These are phyloP conservation scores for Solanum sparsipilum DNA, from an alignment of 257 asterid genomes.

Conservation along the genomic window DNA sequence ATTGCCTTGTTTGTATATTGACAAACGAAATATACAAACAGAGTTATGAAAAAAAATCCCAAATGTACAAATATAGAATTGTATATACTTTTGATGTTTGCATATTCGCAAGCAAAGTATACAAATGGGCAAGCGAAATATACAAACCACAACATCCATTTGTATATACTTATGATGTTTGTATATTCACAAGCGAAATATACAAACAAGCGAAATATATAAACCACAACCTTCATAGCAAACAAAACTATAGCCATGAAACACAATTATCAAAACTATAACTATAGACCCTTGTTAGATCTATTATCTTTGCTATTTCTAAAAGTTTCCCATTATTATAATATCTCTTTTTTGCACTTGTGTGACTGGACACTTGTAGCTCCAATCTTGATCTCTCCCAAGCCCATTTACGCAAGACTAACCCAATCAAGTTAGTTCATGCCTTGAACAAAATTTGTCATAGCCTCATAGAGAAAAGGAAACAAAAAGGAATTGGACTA, in stretches of 20 bases:
- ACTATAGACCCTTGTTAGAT: too few relatives aligned
- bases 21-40: background rate
- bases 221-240: background rate
- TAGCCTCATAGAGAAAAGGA: background rate
- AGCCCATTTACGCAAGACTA: background rate
- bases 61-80: too few relatives aligned
- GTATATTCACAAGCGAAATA: background rate
- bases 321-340: background rate
- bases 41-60: too few relatives aligned
- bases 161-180: too few relatives aligned
- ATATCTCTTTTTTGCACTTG: background rate
- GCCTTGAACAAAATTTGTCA: too few relatives aligned
- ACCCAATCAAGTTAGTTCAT: background rate
- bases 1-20: too few relatives aligned
- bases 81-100: background rate
- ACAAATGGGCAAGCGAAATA: background rate
- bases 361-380: background rate
- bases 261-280: too few relatives aligned
- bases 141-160: background rate
- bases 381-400: background rate
- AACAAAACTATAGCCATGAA: accelerated
- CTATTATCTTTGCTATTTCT: too few relatives aligned
- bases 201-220: too few relatives aligned
- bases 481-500: background rate
- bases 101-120: too few relatives aligned